These are phyloP conservation scores for Sporothrix brunneoviolacea DNA, from an alignment of 2,329 filamentous ascomycete genomes.

Conservation along the genomic window DNA sequence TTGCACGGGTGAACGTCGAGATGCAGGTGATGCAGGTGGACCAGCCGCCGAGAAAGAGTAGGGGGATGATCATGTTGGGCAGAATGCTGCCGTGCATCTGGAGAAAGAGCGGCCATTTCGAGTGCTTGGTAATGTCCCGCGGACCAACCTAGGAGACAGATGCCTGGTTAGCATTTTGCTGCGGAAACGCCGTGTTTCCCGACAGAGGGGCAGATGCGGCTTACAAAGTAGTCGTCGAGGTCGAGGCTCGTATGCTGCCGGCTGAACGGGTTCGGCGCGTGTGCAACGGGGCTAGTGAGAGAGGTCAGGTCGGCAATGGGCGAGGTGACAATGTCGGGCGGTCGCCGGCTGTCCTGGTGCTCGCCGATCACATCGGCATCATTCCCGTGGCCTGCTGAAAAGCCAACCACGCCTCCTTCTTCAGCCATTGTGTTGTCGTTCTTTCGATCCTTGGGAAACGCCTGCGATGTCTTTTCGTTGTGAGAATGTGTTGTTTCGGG, in stretches of 20 bases:
- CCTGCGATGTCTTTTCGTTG: too few relatives aligned
- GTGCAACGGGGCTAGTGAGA: constrained; percentile 23
- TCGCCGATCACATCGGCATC: too few relatives aligned
- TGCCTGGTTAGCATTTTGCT: not conserved
- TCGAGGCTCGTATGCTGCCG: constrained; percentile 29
- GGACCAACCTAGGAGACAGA: too few relatives aligned
- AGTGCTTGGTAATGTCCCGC: constrained; percentile 63
- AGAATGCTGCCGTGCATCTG: constrained; percentile 65
- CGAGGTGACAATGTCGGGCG: too few relatives aligned
- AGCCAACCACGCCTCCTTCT: constrained; percentile 6
- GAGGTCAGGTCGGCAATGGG: constrained; percentile 12
- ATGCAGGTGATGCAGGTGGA: constrained; percentile 54
- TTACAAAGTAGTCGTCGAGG: constrained; percentile 38
- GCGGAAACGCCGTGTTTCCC: too few relatives aligned
- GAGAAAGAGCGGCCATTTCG: constrained; percentile 70
- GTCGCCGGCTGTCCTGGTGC: too few relatives aligned
- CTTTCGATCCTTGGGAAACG: too few relatives aligned
- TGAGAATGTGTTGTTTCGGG: too few relatives aligned
- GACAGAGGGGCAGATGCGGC: too few relatives aligned
- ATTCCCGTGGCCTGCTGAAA: not conserved
- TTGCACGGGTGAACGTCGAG: constrained; percentile 18
- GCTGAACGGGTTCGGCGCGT: constrained; percentile 28
- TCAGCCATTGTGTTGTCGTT: constrained; percentile 10
- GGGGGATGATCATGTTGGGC: constrained; percentile 67
- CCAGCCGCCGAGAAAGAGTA: constrained; percentile 58